Conservation (phyloP, 495 filamentous ascomycete genomes). For the Tuber magnatum region DNA sequence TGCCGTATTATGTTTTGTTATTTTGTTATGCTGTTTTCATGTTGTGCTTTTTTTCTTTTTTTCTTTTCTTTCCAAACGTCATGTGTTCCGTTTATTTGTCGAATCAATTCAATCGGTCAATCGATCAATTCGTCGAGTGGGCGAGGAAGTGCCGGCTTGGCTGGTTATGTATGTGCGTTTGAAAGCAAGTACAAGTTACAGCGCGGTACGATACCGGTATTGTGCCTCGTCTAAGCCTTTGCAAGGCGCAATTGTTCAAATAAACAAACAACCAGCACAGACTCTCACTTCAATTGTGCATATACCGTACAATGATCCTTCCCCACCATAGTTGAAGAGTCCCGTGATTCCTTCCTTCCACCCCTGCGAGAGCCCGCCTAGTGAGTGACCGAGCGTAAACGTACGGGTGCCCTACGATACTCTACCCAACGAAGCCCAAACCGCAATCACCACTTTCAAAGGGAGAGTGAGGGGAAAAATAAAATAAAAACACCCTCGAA, state of each 20-base stretch:
- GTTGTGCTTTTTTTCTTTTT: conserved; percentile 1
- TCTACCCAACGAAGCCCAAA: background rate
- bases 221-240: background rate
- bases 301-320: background rate
- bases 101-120: conserved; percentile 5
- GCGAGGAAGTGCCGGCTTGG: conserved; percentile 4
- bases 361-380: background rate
- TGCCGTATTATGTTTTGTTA: conserved; percentile 4
- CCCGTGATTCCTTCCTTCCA: background rate
- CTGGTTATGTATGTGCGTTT: background rate
- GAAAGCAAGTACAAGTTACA: background rate
- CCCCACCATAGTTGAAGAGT: background rate
- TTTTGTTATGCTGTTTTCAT: conserved; percentile 3
- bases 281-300: background rate
- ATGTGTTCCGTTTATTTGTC: background rate
- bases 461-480: background rate
- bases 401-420: background rate
- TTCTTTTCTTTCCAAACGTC: background rate
- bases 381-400: background rate
- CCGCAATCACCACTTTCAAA: background rate
- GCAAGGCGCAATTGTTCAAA: background rate
- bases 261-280: background rate
- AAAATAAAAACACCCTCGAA: background rate
- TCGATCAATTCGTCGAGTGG: background rate
- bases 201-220: background rate